Conservation (phyloP, 2,329 filamentous ascomycete species). For the Colletotrichum tropicale region DNA sequence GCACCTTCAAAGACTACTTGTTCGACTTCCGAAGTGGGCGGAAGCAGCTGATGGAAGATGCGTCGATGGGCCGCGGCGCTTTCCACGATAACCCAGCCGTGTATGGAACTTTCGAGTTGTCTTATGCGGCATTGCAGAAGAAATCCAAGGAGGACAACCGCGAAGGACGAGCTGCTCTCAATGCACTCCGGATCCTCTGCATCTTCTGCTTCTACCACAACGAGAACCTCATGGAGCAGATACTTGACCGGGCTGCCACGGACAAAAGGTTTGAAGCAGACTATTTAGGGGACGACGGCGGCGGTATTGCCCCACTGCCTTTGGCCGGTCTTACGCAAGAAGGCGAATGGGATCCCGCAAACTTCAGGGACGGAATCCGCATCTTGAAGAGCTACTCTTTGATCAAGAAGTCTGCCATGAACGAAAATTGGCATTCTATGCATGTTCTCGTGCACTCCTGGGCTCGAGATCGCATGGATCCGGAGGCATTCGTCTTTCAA, state of each 20-base stretch:
- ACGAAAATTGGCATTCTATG: slow-evolving; percentile 17
- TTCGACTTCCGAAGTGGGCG: not conserved
- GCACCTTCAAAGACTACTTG: slow-evolving; percentile 21
- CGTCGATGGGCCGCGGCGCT: slow-evolving; percentile 5
- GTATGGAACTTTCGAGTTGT: slow-evolving; percentile 29
- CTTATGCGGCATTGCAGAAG: slow-evolving; percentile 20
- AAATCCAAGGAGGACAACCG: not conserved
- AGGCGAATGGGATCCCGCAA: no score
- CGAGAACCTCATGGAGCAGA: slow-evolving; percentile 12
- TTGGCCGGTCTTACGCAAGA: no score
- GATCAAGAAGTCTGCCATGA: not conserved
- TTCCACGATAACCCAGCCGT: slow-evolving; percentile 21
- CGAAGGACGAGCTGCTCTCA: slow-evolving; percentile 7
- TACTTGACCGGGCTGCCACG: no score
- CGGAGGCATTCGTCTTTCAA: not conserved
- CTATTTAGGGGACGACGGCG: no score
- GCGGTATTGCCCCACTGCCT: no score
- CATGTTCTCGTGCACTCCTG: slow-evolving; percentile 28
- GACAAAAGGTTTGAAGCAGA: no score
- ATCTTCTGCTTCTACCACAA: slow-evolving; percentile 33
- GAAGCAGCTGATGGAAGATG: slow-evolving; percentile 5
- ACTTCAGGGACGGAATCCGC: no score
- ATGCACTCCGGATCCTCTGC: slow-evolving; percentile 27
- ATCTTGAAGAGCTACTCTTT: slow-evolving; percentile 25
- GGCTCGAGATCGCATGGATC: slow-evolving; percentile 22